Evolutionary conservation across 2,329 filamentous ascomycete species (phyloP).

Genomic region (Orbilia ellipsospora): DNA sequence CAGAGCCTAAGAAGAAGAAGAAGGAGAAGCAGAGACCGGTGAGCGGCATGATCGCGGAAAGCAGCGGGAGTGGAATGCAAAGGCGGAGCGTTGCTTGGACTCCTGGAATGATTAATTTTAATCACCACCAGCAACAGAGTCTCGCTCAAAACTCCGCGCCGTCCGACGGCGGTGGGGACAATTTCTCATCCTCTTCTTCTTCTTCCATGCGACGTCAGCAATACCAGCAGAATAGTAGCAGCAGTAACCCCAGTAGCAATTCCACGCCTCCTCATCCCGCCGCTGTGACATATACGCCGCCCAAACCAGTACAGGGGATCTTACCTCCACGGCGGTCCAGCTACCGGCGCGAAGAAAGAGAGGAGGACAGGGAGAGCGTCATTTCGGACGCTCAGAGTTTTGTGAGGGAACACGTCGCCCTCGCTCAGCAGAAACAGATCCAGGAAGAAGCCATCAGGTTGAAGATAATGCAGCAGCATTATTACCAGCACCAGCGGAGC

Average conservation of each 20-base stretch:
- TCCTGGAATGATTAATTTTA: slow-evolving; percentile 69
- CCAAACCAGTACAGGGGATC: slow-evolving; percentile 1
- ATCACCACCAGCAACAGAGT: slow-evolving; percentile 14
- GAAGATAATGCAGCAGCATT: slow-evolving; percentile 37
- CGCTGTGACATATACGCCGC: neutral
- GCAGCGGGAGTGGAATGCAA: slow-evolving; percentile 37
- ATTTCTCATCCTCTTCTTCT: neutral
- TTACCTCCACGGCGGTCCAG: neutral
- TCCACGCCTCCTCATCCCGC: neutral
- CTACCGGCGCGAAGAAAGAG: neutral
- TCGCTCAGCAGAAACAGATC: slow-evolving; percentile 39
- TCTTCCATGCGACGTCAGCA: neutral
- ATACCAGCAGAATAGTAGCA: neutral
- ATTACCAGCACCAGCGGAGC: slow-evolving; percentile 24
- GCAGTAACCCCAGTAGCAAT: neutral
- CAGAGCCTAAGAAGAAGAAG: slow-evolving; percentile 1
- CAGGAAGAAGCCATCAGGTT: slow-evolving; percentile 35
- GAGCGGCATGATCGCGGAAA: slow-evolving; percentile 10
- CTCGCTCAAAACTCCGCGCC: neutral
- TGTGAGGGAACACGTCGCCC: slow-evolving; percentile 28
- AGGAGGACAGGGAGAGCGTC: slow-evolving; percentile 6
- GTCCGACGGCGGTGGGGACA: neutral
- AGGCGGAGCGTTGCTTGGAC: slow-evolving; percentile 81
- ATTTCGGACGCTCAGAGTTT: slow-evolving; percentile 38
- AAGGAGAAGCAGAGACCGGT: slow-evolving; percentile 3